Evolutionary conservation across 495 filamentous ascomycete species (phyloP), one percentile per base, ranked within the genome.

Genomic region (Staphylotrichum tortipilum): DNA sequence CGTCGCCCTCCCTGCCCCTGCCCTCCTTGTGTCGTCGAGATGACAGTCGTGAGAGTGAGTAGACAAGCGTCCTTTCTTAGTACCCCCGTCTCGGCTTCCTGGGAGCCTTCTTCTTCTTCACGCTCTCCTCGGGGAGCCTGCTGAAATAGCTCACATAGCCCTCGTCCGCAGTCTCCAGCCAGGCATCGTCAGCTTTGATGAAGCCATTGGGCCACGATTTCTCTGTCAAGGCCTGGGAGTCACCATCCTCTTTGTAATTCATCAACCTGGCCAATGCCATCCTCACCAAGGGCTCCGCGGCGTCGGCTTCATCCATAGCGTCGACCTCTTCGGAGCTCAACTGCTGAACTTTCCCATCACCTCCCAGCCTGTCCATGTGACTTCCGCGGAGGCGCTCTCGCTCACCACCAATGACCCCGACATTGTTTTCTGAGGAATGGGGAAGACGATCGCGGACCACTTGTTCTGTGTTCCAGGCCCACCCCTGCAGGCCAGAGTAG

Each of bases 221-320:
- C 23, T 38, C 11, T 9, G 12, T 19, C 11, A 42, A 41, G 8
- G 12, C 8, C 1, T 29, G 41, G 7, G 47, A 29, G 46, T 46
- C 15, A 14, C 37, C 40, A 12, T 50, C 41, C 15, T 63, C 54
- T 18, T 55, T 58, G 49, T 66, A 63, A 7, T 37, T 46, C 34
- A 67, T 44, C 12, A 76, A 40, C 3, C 64, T 62, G 33, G 61
- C 63, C 36, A 68, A 69, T 0, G 55, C 41, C 57, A 70, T 59
- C n/a, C 58, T 63, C 1, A 78, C 34, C n/a, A 74, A 43, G 10
- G 68, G 67, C 14, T 57, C 53, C 2, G 62, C 61, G 40, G 66
- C 61, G 34, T 68, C 61, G 2, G 31, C 48, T 1, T 56, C 48
- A 3, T 63, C 52, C 47, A 66, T 70, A 1, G 36, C 37, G n/a